phyloP scores from a whole-genome alignment of 805 yeast species.

The Lipomyces spencermartinsiae region DNA sequence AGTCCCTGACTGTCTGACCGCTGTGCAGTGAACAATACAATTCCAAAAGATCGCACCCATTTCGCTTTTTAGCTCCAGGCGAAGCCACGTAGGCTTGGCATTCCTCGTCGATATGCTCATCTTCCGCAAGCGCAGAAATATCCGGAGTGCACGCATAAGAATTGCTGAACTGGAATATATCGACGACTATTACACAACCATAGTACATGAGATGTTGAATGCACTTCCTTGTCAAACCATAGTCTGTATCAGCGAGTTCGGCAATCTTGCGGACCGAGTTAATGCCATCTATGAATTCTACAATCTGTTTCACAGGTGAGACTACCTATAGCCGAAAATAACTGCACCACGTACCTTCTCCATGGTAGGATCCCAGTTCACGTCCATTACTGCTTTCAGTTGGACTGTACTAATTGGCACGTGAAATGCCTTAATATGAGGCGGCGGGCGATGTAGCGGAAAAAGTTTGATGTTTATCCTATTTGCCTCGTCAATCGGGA shows the following conservation, averaged over 20 bases:
- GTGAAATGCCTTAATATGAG: constrained; percentile 75
- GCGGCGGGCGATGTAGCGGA: constrained; percentile 84
- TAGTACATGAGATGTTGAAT: constrained; percentile 91
- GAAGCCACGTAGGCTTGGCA: constrained; percentile 78
- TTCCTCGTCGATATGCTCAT: constrained; percentile 70
- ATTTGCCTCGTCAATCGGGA: constrained; percentile 88
- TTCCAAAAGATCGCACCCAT: constrained; percentile 70
- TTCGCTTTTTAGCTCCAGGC: constrained; percentile 15
- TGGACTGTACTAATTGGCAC: constrained; percentile 92
- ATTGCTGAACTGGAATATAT: constrained; percentile 87
- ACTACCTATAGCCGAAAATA: not conserved
- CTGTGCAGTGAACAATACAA: constrained; percentile 80
- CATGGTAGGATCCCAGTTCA: constrained; percentile 98
- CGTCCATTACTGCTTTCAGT: constrained; percentile 74
- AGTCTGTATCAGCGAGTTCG: constrained; percentile 80
- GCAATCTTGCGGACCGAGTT: constrained; percentile 82
- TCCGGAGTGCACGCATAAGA: constrained; percentile 87
- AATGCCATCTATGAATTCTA: constrained; percentile 86
- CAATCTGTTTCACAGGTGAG: constrained; percentile 48
- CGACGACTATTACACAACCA: constrained; percentile 80
- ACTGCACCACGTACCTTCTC: constrained; percentile 51
- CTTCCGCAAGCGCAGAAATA: constrained; percentile 70
- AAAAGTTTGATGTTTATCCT: constrained; percentile 92
- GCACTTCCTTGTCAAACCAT: constrained; percentile 78
- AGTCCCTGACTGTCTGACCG: constrained; percentile 75